phyloP scores from a whole-genome alignment of 2,329 filamentous ascomycete genomes.

The Leptographium lundbergii region DNA sequence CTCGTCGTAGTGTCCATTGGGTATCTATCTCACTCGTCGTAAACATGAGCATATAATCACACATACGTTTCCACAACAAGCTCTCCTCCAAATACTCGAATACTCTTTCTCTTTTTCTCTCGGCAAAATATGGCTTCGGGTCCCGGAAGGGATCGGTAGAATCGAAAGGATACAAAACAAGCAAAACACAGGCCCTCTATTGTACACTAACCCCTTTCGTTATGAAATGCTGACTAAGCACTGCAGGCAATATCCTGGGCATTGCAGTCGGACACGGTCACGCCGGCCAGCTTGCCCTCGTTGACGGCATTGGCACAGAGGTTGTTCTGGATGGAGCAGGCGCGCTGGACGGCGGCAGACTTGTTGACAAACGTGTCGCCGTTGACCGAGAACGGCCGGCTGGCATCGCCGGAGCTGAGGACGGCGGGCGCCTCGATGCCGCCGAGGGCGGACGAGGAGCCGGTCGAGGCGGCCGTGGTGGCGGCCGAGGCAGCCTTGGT shows the following conservation, averaged over 20 bases:
- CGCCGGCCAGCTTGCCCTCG: slow-evolving; percentile 26
- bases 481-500: neutral
- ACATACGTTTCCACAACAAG: too few species aligned
- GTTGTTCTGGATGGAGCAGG: slow-evolving; percentile 53
- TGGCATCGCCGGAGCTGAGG: slow-evolving; percentile 29
- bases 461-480: neutral
- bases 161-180: too few species aligned
- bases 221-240: slow-evolving; percentile 3
- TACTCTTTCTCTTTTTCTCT: too few species aligned
- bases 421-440: slow-evolving; percentile 40
- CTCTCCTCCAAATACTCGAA: too few species aligned
- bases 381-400: slow-evolving; percentile 43
- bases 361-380: slow-evolving; percentile 45
- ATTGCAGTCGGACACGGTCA: slow-evolving; percentile 38
- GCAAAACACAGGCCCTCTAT: too few species aligned
- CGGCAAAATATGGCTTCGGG: too few species aligned
- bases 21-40: too few species aligned
- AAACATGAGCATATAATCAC: too few species aligned
- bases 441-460: slow-evolving; percentile 26
- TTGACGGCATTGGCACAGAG: slow-evolving; percentile 45
- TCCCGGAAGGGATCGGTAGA: too few species aligned
- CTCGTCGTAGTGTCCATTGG: too few species aligned
- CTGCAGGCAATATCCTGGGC: slow-evolving; percentile 36
- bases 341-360: slow-evolving; percentile 42
- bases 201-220: too few species aligned